These are phyloP conservation scores for Chaetomium sp. DNA, from an alignment of 2,329 filamentous ascomycete genomes.

Conservation along the genomic window DNA sequence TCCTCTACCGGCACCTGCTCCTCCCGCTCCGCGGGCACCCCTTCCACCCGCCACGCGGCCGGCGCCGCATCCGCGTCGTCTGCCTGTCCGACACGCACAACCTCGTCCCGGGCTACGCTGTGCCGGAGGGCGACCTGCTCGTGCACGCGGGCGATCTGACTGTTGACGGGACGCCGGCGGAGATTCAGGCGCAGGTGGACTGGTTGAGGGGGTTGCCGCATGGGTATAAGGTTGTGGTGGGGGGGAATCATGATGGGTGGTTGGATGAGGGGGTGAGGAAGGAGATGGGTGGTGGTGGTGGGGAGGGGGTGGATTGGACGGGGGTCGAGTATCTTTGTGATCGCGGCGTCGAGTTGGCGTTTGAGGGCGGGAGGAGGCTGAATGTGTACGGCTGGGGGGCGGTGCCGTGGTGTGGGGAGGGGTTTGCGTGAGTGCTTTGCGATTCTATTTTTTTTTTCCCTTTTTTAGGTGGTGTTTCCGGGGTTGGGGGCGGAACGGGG, in stretches of 20 bases:
- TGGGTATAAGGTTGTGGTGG: constrained; percentile 76
- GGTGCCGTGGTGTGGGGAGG: constrained; percentile 73
- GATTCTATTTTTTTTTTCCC: neutral
- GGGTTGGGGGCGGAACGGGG: neutral
- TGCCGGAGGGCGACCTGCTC: constrained; percentile 79
- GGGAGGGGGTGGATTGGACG: constrained; percentile 63
- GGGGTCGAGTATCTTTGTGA: constrained; percentile 76
- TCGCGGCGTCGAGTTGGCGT: constrained; percentile 62
- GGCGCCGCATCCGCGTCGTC: constrained; percentile 70
- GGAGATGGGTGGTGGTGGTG: constrained; percentile 56
- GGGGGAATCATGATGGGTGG: constrained; percentile 87
- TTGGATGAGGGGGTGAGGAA: constrained; percentile 69
- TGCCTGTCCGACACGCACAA: constrained; percentile 91
- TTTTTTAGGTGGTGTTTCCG: too few species aligned
- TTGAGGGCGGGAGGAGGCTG: constrained; percentile 61
- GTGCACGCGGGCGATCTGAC: constrained; percentile 89
- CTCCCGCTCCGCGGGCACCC: constrained; percentile 69
- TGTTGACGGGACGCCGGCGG: constrained; percentile 67
- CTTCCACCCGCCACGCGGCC: constrained; percentile 57
- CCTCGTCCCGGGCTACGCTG: constrained; percentile 49
- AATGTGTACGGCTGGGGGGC: constrained; percentile 81
- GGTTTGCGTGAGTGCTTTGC: constrained; percentile 54
- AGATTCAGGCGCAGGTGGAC: constrained; percentile 81
- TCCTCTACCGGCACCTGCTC: constrained; percentile 62
- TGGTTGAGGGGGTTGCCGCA: constrained; percentile 67